phyloP scores from a whole-genome alignment of 352 stramenopile genomes.

The Globisporangium megalacanthum region DNA sequence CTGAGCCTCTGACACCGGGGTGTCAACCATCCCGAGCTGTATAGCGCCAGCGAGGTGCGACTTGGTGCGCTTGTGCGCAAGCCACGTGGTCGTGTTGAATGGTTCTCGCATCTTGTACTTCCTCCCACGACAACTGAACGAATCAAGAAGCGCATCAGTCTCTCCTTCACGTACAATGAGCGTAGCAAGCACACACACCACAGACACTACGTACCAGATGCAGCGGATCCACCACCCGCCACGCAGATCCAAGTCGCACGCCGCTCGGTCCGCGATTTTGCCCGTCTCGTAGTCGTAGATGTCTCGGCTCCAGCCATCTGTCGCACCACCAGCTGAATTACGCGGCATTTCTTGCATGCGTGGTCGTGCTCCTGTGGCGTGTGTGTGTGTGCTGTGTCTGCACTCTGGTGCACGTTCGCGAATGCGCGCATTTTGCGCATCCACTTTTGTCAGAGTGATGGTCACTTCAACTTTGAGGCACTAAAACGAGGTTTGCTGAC shows the following conservation, averaged over 20 bases:
- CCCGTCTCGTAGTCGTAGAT: constrained; percentile 47
- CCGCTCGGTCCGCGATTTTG: constrained; percentile 31
- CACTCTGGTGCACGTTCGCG: background rate
- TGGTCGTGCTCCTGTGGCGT: background rate
- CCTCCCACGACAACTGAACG: constrained; percentile 23
- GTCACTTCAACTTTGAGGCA: constrained; percentile 35
- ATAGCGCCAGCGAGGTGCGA: constrained; percentile 14
- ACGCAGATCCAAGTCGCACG: constrained; percentile 36
- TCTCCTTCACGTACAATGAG: background rate
- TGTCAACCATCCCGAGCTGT: constrained; percentile 4
- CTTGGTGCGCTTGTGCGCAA: constrained; percentile 21
- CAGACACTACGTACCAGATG: constrained; percentile 18
- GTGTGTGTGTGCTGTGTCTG: constrained; percentile 1
- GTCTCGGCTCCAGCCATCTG: constrained; percentile 25
- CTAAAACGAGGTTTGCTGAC: background rate
- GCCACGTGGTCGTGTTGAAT: constrained; percentile 23
- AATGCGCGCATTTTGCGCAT: constrained; percentile 5
- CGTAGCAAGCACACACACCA: background rate
- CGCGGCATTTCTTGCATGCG: background rate
- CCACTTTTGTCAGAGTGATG: constrained; percentile 32
- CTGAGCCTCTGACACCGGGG: too few species aligned
- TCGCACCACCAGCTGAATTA: too few species aligned
- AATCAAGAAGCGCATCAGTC: background rate
- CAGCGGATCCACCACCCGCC: constrained; percentile 48
- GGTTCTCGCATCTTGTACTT: constrained; percentile 28